Evolutionary conservation across 768 basidiomycete genomes (phyloP).

Genomic region (Tricholoma bakamatsutake): DNA sequence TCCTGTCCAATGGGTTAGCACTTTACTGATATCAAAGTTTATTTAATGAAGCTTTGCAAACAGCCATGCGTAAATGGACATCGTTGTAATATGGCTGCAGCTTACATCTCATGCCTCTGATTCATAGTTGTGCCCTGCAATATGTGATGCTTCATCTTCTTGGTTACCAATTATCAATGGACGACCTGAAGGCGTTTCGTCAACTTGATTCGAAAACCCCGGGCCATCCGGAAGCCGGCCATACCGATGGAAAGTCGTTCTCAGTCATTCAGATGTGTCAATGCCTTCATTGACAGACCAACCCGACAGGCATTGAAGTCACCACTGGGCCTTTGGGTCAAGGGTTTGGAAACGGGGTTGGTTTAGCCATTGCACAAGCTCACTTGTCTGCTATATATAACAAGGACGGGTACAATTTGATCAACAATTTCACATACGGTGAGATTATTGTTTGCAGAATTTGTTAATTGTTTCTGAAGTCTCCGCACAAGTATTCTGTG

Average conservation of each 20-base stretch:
- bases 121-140: constrained; percentile 79
- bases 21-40: neutral
- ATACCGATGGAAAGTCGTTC: constrained; percentile 37
- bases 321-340: constrained; percentile 97
- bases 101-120: constrained; percentile 5
- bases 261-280: constrained; percentile 1
- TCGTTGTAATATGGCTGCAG: neutral
- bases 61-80: constrained; percentile 67
- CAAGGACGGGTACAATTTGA: constrained; percentile 73
- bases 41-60: constrained; percentile 9
- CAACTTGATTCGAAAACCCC: constrained; percentile 88
- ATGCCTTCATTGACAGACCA: neutral
- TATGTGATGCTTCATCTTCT: constrained; percentile 88
- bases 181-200: constrained; percentile 91
- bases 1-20: constrained; percentile 88
- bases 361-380: constrained; percentile 88
- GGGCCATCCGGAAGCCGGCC: constrained; percentile 82
- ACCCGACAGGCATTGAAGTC: constrained; percentile 63
- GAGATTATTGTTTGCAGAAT: constrained; percentile 8
- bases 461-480: constrained; percentile 21
- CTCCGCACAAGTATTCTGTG: constrained; percentile 58
- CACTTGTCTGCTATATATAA: constrained; percentile 90
- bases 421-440: constrained; percentile 91
- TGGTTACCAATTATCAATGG: constrained; percentile 88
- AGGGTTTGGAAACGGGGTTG: constrained; percentile 90